phyloP scores from a whole-genome alignment of 805 yeast genomes.

The Myxozyma neglecta region DNA sequence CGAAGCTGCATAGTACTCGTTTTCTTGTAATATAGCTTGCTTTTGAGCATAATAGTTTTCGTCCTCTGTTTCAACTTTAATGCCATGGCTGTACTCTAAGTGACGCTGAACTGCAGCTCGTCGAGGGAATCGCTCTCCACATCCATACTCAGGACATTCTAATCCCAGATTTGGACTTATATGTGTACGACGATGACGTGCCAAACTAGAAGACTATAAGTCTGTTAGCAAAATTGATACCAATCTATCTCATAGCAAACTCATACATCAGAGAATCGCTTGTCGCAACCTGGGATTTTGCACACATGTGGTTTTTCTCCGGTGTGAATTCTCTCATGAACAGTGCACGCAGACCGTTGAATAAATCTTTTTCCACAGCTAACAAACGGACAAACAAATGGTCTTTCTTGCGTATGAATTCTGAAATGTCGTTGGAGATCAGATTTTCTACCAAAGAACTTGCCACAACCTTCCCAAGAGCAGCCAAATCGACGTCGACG shows the following conservation, averaged over 20 bases:
- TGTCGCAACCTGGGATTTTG: conserved; percentile 73
- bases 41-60: not conserved
- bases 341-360: conserved; percentile 76
- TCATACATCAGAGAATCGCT: conserved; percentile 62
- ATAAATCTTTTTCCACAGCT: conserved; percentile 80
- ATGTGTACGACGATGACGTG: conserved; percentile 74
- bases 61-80: not conserved
- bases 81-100: not conserved
- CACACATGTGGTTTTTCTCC: conserved; percentile 92
- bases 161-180: conserved; percentile 30
- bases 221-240: not conserved
- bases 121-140: conserved; percentile 6
- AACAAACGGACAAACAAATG: conserved; percentile 70
- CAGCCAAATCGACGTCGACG: conserved; percentile 16
- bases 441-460: conserved; percentile 65
- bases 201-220: conserved; percentile 51
- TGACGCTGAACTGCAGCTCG: conserved; percentile 1
- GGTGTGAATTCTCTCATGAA: conserved; percentile 84
- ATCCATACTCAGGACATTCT: conserved; percentile 6
- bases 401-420: conserved; percentile 60
- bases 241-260: not conserved
- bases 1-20: no score
- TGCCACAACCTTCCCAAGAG: conserved; percentile 20
- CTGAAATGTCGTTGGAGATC: conserved; percentile 78
- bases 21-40: not conserved